Percentiles rank a stretch among this genome's conserved stretches.
These are phyloP conservation scores for Marvania coccoides DNA, from an alignment of 139 green algal genomes.

Conservation along the genomic window DNA sequence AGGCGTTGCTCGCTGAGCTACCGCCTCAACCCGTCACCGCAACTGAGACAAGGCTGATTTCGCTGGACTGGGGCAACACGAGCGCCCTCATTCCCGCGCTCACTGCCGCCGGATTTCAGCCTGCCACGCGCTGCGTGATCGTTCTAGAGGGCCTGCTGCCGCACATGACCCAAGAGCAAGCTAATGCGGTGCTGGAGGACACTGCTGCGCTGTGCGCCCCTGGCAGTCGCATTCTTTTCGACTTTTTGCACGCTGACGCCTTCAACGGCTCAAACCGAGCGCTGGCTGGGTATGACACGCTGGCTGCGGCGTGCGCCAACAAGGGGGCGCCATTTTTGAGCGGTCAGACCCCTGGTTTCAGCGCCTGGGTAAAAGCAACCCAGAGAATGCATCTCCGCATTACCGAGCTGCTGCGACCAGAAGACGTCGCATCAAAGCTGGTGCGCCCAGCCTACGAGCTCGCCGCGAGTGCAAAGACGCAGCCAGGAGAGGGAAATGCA, in stretches of 20 bases:
- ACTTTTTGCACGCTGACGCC: constrained; percentile 4
- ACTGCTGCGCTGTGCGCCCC: constrained; percentile 1
- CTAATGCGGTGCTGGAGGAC: background rate
- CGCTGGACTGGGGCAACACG: background rate
- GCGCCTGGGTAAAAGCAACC: background rate
- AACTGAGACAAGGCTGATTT: background rate
- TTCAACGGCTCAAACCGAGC: background rate
- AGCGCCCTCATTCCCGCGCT: background rate
- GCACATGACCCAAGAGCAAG: background rate
- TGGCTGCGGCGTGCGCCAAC: constrained; percentile 4
- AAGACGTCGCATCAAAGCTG: background rate
- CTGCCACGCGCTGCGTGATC: background rate
- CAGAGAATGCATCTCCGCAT: background rate
- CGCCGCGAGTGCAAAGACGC: background rate
- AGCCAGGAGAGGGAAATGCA: no score
- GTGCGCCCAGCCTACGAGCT: background rate
- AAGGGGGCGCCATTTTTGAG: constrained; percentile 5
- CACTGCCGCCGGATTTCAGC: background rate
- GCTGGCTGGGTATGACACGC: background rate
- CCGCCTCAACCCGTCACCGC: constrained; percentile 5
- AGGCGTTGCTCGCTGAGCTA: constrained; percentile 1
- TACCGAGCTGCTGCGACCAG: background rate
- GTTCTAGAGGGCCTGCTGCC: background rate
- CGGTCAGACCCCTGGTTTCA: background rate
- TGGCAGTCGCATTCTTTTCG: constrained; percentile 8